Base-by-base conservation (phyloP, 768 basidiomycete genomes). In the Tylopilus vinaceipallidus region DNA sequence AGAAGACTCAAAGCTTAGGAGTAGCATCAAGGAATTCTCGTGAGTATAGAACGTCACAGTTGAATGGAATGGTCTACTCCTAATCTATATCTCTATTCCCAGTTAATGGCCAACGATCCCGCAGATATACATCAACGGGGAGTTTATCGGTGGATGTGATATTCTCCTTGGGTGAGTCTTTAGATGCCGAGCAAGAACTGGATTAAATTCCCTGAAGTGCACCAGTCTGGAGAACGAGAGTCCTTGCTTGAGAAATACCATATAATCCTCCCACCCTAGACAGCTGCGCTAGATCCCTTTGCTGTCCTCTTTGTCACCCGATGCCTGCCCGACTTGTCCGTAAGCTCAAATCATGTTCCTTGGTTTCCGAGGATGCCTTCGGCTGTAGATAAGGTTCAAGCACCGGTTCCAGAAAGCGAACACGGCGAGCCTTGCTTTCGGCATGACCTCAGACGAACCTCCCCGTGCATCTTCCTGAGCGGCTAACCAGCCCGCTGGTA, bases 61-160 rank as follows among this genome's bases (percentile, higher is more conserved):
- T 29, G n/a, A n/a, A n/a, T n/a, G n/a, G n/a, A n/a, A 34, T 16
- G 0, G 10, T 39, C 4, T 17, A 30, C 14, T 30, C 40, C 30
- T 19, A 41, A 3, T 26, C 19, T 19, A 49, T 16, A 19, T 9
- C 32, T 13, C 12, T 23, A 13, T 41, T 6, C 30, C 14, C 59
- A 98, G 95, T 20, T 90, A 97, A 55, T 99, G 95, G 95, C 95
- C 95, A 12, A 99, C 95, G 17, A 85, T 99, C 56, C 95, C 95
- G 11, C 95, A 99, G 66, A 68, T 99, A 12, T 99, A 95, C 62
- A 78, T 98, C 32, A 84, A 90, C 46, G 95, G 95, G 5, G 94
- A 97, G 66, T 99, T 99, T 61, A 76, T 99, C 34, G 95, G 95
- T 27, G 97, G 95, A 45, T 97, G 95, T 67, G 95, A 99, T 72